A percentile compares a stretch with the other conserved stretches of the same genome.
Conservation (phyloP, 208 protist genomes). For the Polymyxa betae region DNA sequence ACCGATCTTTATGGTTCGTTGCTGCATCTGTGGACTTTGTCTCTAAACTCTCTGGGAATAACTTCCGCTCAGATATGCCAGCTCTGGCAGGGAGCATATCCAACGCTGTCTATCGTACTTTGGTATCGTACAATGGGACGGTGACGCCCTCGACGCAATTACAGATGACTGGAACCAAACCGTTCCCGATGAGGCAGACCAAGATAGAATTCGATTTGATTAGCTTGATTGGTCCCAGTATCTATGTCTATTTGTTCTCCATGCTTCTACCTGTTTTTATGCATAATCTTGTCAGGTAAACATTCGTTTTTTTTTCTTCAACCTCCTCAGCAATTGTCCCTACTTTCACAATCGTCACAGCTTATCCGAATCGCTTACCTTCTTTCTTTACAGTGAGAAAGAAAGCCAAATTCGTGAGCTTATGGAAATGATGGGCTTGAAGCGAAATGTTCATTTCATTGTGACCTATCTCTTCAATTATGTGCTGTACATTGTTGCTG, state of each 20-base stretch:
- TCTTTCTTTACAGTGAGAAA: neutral
- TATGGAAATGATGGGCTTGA: neutral
- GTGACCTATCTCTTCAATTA: neutral
- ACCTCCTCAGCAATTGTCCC: no score
- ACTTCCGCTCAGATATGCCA: neutral
- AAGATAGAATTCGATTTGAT: neutral
- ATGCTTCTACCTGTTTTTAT: neutral
- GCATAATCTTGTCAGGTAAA: neutral
- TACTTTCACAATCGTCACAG: no score
- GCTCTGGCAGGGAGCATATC: neutral
- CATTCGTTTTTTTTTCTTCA: neutral
- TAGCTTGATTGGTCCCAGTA: neutral
- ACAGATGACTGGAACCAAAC: neutral
- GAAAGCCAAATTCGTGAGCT: neutral
- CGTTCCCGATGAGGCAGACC: neutral
- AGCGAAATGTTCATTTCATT: neutral
- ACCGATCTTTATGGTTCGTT: neutral
- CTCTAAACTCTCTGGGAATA: neutral
- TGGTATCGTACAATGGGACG: neutral
- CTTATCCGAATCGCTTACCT: no score
- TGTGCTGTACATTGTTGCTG: neutral
- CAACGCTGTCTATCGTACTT: neutral
- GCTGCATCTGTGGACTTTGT: neutral
- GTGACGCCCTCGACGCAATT: neutral
- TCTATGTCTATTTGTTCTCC: neutral